These are phyloP conservation scores for Neurospora intermedia DNA, from an alignment of 495 filamentous ascomycete species.

Conservation along the genomic window DNA sequence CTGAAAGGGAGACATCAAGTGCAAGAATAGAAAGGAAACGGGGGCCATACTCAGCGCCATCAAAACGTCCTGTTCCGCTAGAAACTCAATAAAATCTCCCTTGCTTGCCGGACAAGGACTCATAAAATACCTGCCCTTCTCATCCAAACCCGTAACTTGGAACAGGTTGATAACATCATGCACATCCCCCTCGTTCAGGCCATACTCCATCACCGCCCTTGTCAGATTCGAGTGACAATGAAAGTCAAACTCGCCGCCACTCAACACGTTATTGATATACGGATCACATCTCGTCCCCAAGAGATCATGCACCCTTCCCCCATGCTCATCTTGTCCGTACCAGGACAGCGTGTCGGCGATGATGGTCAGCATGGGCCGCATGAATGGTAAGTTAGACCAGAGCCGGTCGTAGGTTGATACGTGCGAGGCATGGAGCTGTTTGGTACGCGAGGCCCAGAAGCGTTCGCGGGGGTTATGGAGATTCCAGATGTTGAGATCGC, in stretches of 20 bases:
- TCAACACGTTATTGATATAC: constrained; percentile 61
- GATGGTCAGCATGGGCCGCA: constrained; percentile 64
- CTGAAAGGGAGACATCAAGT: background rate
- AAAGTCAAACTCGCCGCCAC: constrained; percentile 59
- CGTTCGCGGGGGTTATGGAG: constrained; percentile 62
- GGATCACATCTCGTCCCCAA: constrained; percentile 70
- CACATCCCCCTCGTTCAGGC: constrained; percentile 59
- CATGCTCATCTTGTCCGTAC: constrained; percentile 42
- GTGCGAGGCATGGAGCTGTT: constrained; percentile 67
- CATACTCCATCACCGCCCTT: constrained; percentile 56
- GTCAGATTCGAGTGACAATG: constrained; percentile 77
- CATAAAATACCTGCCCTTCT: constrained; percentile 70
- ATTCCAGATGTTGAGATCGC: constrained; percentile 76
- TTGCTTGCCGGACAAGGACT: constrained; percentile 52
- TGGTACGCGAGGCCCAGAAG: constrained; percentile 70
- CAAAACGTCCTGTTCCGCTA: constrained; percentile 64
- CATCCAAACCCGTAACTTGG: constrained; percentile 65
- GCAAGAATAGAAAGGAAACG: constrained; percentile 38
- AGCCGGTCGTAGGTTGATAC: constrained; percentile 58
- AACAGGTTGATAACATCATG: constrained; percentile 75
- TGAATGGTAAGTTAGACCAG: constrained; percentile 66
- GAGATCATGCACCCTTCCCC: constrained; percentile 58
- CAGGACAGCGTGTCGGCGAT: constrained; percentile 54
- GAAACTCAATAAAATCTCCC: constrained; percentile 64
- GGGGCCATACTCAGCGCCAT: constrained; percentile 51